Base-by-base conservation (phyloP, 2,329 filamentous ascomycete genomes). In the Fusarium concolor region DNA sequence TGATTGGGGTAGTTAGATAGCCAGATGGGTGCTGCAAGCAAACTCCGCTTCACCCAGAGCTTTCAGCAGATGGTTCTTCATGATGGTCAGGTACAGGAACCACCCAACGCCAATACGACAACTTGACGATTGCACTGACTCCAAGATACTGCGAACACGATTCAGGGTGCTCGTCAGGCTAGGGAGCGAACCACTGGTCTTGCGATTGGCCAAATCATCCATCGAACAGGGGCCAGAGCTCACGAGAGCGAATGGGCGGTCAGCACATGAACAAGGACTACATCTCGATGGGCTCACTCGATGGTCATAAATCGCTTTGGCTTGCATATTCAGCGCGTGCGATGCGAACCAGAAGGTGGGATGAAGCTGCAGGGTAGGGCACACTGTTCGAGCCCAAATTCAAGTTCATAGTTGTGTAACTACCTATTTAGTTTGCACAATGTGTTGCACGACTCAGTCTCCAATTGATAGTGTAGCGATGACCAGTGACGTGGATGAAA, bases 231-330 rank as follows among this genome's bases (percentile, higher is more conserved):
- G 57, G 58, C 37, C 31, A 62, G 38, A 51, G 33, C 56, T 46
- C 55, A 49, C 24, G 22, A 63, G 51, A 45, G 44, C 68, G 68
- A 74, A 74, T 70, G 52, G 55, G 57, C 65, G 57, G 28, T 56
- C 64, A 62, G 70, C 70, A 74, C 71, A 74, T 67, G 56, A 69
- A 50, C 54, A 59, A 47, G 55, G 45, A 52, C 55, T 59, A 62
- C 62, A 70, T 64, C 66, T 60, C 35, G 70, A 71, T 71, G 67
- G 59, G 59, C 57, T 61, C 39, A 42, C 43, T 62, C 60, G 47
- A 55, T 60, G 49, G 60, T 58, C 58, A 52, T 44, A 49, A 56
- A 55, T 62, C 53, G 47, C 38, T 11, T 61, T 52, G 53, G 47
- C 50, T 37, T 69, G 56, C 67, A 61, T 70, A 35, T 60, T 68